A percentile compares a stretch with the other conserved stretches of the same genome.
Conservation (phyloP, 192 early-diverging fungal genomes). For the Endogone sp. region DNA sequence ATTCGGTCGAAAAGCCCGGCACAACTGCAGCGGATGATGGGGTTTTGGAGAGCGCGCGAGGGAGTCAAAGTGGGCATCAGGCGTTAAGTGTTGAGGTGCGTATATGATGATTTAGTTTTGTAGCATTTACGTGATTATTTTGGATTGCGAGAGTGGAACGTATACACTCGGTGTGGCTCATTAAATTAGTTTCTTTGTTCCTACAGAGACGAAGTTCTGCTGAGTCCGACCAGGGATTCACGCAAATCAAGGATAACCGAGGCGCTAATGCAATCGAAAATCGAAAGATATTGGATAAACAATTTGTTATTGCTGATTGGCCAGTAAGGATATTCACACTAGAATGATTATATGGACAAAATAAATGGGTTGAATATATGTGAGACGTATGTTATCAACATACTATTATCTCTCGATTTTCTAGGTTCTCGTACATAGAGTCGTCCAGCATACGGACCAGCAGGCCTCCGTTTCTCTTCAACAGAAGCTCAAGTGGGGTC, state of each 20-base stretch:
- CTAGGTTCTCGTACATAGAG: conserved; percentile 62
- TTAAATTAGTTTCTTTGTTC: not conserved
- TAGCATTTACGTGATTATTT: no score
- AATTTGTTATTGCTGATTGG: not conserved
- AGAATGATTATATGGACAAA: no score
- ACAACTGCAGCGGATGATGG: no score
- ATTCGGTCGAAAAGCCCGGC: not conserved
- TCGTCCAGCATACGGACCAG: conserved; percentile 69
- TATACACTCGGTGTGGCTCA: no score
- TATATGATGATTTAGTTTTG: not conserved
- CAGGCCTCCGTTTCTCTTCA: conserved; percentile 68
- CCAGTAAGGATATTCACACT: not conserved
- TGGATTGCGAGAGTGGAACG: no score
- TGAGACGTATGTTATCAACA: no score
- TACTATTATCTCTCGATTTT: not conserved
- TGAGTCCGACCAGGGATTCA: not conserved
- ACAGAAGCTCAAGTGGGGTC: conserved; percentile 60
- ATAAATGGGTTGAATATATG: no score
- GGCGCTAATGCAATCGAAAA: not conserved
- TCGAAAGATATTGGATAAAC: not conserved
- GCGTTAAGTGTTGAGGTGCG: no score
- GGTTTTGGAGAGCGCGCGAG: not conserved
- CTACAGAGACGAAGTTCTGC: not conserved
- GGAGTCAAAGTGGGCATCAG: no score
- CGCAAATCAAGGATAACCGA: not conserved